Conservation (phyloP, 805 yeast genomes). For the Myxozyma melibiosi region DNA sequence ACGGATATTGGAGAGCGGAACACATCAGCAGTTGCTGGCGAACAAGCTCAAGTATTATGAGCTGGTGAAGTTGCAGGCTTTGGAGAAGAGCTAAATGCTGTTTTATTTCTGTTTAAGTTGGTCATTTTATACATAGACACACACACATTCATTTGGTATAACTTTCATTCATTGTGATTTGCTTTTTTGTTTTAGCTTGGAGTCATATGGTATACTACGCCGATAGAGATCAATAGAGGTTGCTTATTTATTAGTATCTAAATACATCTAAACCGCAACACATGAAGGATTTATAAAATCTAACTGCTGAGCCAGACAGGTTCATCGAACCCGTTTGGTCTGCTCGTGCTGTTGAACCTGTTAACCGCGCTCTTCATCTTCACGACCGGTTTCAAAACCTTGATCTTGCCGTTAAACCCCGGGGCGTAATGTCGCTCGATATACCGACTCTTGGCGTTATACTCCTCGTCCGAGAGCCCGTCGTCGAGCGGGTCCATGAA, state of each 20-base stretch:
- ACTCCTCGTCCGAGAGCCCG: slow-evolving; percentile 11
- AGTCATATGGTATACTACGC: background rate
- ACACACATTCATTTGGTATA: background rate
- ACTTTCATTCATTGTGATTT: background rate
- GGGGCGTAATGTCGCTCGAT: slow-evolving; percentile 7
- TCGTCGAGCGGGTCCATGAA: background rate
- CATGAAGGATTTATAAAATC: background rate
- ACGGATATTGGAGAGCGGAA: slow-evolving; percentile 55
- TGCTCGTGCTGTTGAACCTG: background rate
- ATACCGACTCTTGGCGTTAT: background rate
- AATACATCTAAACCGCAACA: background rate
- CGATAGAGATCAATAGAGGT: background rate
- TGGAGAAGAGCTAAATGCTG: slow-evolving; percentile 43
- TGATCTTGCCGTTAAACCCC: slow-evolving; percentile 10
- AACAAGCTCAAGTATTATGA: slow-evolving; percentile 45
- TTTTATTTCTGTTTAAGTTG: background rate
- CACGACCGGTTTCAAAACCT: slow-evolving; percentile 15
- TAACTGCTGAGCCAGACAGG: slow-evolving; percentile 5
- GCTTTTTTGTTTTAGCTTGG: slow-evolving; percentile 1
- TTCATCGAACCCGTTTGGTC: slow-evolving; percentile 16
- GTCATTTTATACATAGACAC: background rate
- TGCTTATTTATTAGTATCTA: background rate
- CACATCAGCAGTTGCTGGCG: slow-evolving; percentile 49
- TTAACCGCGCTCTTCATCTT: slow-evolving; percentile 10
- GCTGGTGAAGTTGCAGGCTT: slow-evolving; percentile 46